Evolutionary conservation across 768 basidiomycete species (phyloP).

Genomic region (Boletellus ananas): DNA sequence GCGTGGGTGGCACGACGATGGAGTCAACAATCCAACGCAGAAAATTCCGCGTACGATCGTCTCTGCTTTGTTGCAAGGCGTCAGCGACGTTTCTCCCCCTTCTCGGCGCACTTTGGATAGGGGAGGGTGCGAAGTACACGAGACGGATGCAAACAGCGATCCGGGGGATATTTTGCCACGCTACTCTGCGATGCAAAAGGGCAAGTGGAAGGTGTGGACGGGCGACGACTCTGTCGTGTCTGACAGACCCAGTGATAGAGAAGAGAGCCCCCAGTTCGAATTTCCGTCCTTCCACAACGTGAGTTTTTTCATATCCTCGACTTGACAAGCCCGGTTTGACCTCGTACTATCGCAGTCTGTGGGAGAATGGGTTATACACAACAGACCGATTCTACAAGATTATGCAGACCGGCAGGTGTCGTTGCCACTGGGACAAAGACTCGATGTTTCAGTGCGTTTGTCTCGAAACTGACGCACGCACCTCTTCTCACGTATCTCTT

Average conservation of each 20-base stretch:
- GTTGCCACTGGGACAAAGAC: constrained; percentile 22
- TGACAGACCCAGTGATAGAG: neutral
- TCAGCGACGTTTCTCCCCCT: neutral
- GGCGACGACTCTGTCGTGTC: neutral
- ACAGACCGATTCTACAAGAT: constrained; percentile 20
- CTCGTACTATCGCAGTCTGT: constrained; percentile 7
- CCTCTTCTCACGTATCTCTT: constrained; percentile 1
- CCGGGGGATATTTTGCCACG: neutral
- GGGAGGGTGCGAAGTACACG: neutral
- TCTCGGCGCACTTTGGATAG: neutral
- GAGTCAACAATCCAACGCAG: neutral
- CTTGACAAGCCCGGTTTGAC: neutral
- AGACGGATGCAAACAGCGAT: neutral
- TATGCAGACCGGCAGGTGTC: constrained; percentile 27
- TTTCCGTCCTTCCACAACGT: neutral
- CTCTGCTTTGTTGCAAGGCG: constrained; percentile 16
- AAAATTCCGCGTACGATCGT: constrained; percentile 14
- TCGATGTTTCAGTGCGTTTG: constrained; percentile 23
- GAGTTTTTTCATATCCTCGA: neutral
- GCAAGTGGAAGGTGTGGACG: constrained; percentile 9
- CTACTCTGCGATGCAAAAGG: constrained; percentile 13
- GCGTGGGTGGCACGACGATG: constrained; percentile 5
- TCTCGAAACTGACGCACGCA: neutral
- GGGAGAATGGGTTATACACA: constrained; percentile 23
- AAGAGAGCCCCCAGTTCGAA: constrained; percentile 1